These are phyloP conservation scores for Magnusiomyces clavatus DNA, from an alignment of 1,139 yeast species.

Conservation along the genomic window DNA sequence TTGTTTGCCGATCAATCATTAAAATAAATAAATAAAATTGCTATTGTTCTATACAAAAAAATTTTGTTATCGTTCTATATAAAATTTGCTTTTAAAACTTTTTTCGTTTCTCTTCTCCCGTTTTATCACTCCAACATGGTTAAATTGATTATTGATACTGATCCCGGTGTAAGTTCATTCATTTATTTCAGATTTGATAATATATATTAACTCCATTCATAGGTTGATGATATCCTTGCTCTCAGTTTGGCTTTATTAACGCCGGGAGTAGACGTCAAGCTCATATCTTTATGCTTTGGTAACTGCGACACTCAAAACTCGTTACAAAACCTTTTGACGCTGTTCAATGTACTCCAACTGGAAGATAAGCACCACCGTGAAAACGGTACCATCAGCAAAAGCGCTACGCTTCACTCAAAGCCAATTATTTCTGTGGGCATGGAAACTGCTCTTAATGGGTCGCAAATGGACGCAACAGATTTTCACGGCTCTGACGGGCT, in stretches of 20 bases:
- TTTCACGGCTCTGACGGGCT: constrained; percentile 38
- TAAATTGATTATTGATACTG: constrained; percentile 34
- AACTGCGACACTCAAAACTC: constrained; percentile 33
- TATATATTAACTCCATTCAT: not conserved
- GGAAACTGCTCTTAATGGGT: constrained; percentile 28
- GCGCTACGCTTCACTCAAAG: not conserved
- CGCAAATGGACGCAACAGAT: constrained; percentile 33
- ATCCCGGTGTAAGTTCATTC: constrained; percentile 31
- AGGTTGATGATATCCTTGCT: constrained; percentile 37
- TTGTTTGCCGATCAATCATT: too few species aligned
- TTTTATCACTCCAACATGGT: constrained; percentile 2
- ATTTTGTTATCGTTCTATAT: too few species aligned
- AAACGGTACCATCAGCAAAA: constrained; percentile 6
- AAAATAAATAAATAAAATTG: too few species aligned
- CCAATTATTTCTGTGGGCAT: constrained; percentile 34
- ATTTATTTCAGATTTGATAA: not conserved
- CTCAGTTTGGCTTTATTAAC: constrained; percentile 32
- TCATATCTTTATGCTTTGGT: constrained; percentile 37
- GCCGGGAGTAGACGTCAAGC: constrained; percentile 28
- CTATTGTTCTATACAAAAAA: too few species aligned
- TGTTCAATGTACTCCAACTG: constrained; percentile 30
- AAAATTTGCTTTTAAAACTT: too few species aligned
- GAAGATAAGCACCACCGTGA: constrained; percentile 26
- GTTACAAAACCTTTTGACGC: constrained; percentile 31
- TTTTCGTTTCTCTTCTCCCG: not conserved